Evolutionary conservation across 2,329 filamentous ascomycete species (phyloP), one percentile per base, ranked within the genome.

Genomic region (Trichoderma hamatum): DNA sequence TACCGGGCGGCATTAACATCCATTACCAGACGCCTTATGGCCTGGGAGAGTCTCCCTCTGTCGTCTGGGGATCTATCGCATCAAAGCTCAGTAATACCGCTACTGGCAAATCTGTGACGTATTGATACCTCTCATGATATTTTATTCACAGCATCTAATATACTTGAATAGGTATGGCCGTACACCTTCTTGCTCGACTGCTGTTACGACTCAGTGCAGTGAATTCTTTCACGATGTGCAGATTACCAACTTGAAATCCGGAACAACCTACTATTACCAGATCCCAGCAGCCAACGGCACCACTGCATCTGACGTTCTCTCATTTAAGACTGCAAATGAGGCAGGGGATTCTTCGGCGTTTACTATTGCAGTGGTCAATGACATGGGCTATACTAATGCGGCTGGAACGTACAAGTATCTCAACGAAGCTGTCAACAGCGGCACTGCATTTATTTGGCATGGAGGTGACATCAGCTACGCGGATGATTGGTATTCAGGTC

Each of bases 221-320:
- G 62, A 65, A 11, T 65, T 65, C 62, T 65, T 46, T 26, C 62
- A 65, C 19, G 62, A 65, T 46, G 62, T 65, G 24, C 62, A 65
- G 26, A 65, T 65, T 46, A 7, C 24, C 51, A 56, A 65, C 34
- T 7, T 65, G 24, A 65, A 56, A 26, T 5, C 51, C n/a, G 62
- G 62, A 16, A 46, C 9, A 4, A 65, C 62, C 3, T 65, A 65
- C 36, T 65, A 56, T 32, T 65, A 65, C 34, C 62, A 56, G 51
- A 65, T 65, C 11, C 62, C 62, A 19, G 62, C 62, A 10, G 62
- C 62, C 3, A 65, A 65, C 26, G 62, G 62, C 26, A 65, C 62
- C 26, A 65, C 62, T 19, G 62, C 62, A 43, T 65, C 62, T 19
- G 62, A 65, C 14, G 34, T 65, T 32, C 51, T 65, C 32, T 43